Conservation (phyloP, 768 basidiomycete species). For the Auriculariales sp. region DNA sequence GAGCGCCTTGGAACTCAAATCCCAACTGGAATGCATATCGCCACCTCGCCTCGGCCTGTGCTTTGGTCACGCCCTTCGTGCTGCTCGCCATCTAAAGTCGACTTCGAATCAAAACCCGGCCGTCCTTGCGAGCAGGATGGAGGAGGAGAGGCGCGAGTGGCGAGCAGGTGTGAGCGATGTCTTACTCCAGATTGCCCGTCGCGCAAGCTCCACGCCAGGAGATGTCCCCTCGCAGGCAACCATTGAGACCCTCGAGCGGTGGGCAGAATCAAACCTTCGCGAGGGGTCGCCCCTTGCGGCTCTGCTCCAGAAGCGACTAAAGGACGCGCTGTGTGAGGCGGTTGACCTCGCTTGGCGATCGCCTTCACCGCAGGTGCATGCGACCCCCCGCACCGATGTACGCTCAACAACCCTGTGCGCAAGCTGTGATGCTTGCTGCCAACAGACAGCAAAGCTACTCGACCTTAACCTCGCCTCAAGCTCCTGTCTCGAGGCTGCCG, state of each 20-base stretch:
- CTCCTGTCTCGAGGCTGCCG: too few species aligned
- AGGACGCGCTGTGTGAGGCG: conserved; percentile 45
- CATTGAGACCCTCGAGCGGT: conserved; percentile 23
- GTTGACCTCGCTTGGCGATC: conserved; percentile 26
- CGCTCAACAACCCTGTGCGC: too few species aligned
- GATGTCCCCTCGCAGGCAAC: conserved; percentile 1
- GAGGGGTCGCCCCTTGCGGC: conserved; percentile 40
- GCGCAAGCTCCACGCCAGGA: conserved; percentile 40
- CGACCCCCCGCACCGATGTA: too few species aligned
- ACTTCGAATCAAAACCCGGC: too few species aligned
- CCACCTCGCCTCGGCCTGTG: background rate
- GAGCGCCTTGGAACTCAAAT: background rate
- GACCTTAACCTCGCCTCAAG: too few species aligned
- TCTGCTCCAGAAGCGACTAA: conserved; percentile 48
- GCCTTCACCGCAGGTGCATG: too few species aligned
- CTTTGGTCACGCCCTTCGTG: background rate
- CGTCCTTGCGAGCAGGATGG: too few species aligned
- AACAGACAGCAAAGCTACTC: too few species aligned
- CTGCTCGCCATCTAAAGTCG: too few species aligned
- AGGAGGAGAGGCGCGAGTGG: conserved; percentile 29
- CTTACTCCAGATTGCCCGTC: conserved; percentile 60
- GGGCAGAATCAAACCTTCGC: conserved; percentile 57
- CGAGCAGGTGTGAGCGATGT: conserved; percentile 44
- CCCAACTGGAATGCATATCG: background rate
- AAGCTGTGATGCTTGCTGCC: too few species aligned